phyloP scores from a whole-genome alignment of 2,329 filamentous ascomycete genomes.

The Xylaria multiplex region DNA sequence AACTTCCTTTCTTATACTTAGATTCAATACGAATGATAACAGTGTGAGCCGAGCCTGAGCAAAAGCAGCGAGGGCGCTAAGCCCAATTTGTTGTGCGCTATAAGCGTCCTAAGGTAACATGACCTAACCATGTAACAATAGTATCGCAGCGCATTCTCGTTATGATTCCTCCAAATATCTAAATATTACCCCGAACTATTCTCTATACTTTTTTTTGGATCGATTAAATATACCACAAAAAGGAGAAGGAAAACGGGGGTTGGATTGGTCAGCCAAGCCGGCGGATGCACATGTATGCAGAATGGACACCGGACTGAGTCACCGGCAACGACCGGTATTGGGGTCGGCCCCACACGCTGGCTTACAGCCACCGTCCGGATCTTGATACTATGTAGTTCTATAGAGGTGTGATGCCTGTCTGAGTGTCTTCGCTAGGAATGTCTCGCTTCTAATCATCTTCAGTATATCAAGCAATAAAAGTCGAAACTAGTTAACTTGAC shows the following conservation, averaged over 20 bases:
- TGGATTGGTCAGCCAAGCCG: too few relatives aligned
- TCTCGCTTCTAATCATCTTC: background rate
- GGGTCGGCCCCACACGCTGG: slow-evolving; percentile 23
- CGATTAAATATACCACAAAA: too few relatives aligned
- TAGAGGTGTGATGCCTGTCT: background rate
- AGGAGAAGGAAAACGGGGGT: too few relatives aligned
- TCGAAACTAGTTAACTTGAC: background rate
- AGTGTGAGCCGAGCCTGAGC: slow-evolving; percentile 26
- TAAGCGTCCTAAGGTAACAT: too few relatives aligned
- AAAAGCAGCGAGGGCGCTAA: slow-evolving; percentile 31
- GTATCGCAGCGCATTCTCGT: too few relatives aligned
- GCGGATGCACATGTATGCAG: too few relatives aligned
- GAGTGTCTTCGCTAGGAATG: background rate
- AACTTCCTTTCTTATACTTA: too few relatives aligned
- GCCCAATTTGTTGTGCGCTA: slow-evolving; percentile 19
- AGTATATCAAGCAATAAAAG: background rate
- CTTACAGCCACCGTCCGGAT: background rate
- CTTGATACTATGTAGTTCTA: background rate
- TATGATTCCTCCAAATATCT: too few relatives aligned
- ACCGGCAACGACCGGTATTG: slow-evolving; percentile 18
- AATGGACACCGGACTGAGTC: slow-evolving; percentile 20
- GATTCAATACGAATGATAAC: too few relatives aligned
- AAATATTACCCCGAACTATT: too few relatives aligned
- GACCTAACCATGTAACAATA: too few relatives aligned
- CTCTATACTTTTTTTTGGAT: too few relatives aligned